phyloP scores from a whole-genome alignment of 345 rosid species.

The Hypericum androsaemum region DNA sequence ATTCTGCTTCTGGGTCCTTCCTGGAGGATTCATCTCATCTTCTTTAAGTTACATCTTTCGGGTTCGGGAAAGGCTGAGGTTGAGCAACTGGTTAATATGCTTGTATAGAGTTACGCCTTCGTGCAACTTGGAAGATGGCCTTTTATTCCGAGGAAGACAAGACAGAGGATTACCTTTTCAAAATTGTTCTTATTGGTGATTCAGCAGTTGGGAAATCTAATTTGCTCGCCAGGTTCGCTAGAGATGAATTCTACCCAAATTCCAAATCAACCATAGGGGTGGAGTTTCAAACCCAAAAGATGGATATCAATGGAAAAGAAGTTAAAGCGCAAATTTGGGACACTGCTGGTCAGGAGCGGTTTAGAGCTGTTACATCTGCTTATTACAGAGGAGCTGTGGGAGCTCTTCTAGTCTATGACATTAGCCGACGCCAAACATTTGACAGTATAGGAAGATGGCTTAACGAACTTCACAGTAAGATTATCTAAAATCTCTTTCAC shows the following conservation, averaged over 20 bases:
- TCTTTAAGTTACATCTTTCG: too few relatives aligned
- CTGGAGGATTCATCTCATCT: too few relatives aligned
- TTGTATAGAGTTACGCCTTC: conserved; percentile 4
- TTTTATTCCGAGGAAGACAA: conserved; percentile 12
- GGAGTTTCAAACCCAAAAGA: conserved; percentile 14
- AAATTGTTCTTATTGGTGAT: conserved; percentile 13
- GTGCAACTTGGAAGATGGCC: conserved; percentile 9
- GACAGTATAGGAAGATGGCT: conserved; percentile 18
- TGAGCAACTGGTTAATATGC: conserved; percentile 1
- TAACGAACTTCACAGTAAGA: conserved; percentile 16
- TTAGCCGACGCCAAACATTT: conserved; percentile 16
- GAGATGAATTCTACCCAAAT: conserved; percentile 11
- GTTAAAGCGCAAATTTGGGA: conserved; percentile 17
- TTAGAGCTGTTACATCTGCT: conserved; percentile 16
- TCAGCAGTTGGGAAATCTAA: conserved; percentile 16
- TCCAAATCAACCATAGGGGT: conserved; percentile 16
- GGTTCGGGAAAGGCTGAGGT: too few relatives aligned
- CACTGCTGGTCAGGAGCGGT: conserved; percentile 17
- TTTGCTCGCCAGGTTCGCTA: conserved; percentile 13
- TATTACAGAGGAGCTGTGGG: conserved; percentile 18
- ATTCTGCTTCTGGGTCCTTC: too few relatives aligned
- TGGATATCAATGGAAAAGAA: conserved; percentile 16
- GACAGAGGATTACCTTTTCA: conserved; percentile 17
- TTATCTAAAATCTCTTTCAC: not conserved
- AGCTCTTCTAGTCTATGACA: conserved; percentile 15